Evolutionary conservation across 225 moss, liverwort and hornwort species (phyloP).

Genomic region (Pseudoscleropodium purum): DNA sequence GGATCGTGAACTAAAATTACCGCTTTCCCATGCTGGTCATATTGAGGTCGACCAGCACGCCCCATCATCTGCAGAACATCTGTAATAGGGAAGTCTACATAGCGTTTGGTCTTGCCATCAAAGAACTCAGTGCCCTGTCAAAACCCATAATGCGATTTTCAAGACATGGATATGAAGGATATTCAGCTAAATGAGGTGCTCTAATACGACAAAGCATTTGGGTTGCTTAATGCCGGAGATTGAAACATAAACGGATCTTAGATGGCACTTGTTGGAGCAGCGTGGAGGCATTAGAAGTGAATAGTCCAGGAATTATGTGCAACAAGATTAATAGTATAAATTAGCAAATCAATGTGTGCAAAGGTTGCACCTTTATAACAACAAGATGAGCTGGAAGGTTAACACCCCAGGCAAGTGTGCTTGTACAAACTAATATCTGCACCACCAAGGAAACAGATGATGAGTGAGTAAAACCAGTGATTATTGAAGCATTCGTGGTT

Average conservation of each 20-base stretch:
- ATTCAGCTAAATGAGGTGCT: not conserved
- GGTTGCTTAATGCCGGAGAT: not conserved
- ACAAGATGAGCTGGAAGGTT: conserved; percentile 98
- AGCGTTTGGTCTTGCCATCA: conserved; percentile 92
- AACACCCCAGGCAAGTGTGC: conserved; percentile 98
- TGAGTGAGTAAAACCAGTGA: not conserved
- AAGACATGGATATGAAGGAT: not conserved
- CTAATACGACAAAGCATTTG: not conserved
- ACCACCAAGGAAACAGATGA: not conserved
- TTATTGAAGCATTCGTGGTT: not conserved
- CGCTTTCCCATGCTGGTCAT: conserved; percentile 95
- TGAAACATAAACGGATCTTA: not conserved
- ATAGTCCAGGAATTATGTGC: not conserved
- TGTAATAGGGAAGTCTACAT: conserved; percentile 94
- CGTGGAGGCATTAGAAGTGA: not conserved
- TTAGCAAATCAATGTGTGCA: not conserved
- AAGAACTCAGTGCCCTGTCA: conserved; percentile 94
- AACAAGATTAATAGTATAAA: not conserved
- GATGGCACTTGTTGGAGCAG: not conserved
- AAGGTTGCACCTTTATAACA: conserved; percentile 67
- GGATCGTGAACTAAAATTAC: conserved; percentile 97
- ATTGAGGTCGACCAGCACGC: conserved; percentile 96
- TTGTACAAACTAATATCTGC: conserved; percentile 98
- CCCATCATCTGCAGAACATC: conserved; percentile 99
- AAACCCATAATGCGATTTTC: not conserved